phyloP scores from a whole-genome alignment of 257 asterid species.

The Euphrasia confusa region DNA sequence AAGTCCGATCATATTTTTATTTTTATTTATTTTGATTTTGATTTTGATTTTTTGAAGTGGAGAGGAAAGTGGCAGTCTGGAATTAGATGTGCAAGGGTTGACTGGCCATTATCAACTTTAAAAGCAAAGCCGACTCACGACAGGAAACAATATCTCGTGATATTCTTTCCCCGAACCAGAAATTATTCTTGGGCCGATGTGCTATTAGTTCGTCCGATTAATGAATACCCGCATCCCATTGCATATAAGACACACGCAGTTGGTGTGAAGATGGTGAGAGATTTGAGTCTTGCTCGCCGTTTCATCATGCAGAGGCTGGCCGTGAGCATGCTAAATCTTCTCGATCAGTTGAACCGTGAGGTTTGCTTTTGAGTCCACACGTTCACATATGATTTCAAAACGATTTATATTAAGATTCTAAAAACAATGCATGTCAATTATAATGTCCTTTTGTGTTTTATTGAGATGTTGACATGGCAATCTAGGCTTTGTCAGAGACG shows the following conservation, averaged over 20 bases:
- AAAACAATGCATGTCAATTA: background rate
- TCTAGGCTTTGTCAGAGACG: slow-evolving; percentile 73
- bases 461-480: slow-evolving; percentile 26
- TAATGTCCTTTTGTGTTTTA: slow-evolving; percentile 9
- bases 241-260: slow-evolving; percentile 74
- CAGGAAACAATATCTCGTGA: slow-evolving; percentile 84
- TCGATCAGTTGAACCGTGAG: slow-evolving; percentile 83
- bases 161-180: slow-evolving; percentile 92
- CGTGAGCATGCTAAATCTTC: slow-evolving; percentile 68
- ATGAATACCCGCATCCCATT: slow-evolving; percentile 77
- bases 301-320: slow-evolving; percentile 93
- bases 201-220: slow-evolving; percentile 78
- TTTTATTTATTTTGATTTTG: too few relatives aligned
- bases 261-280: slow-evolving; percentile 73
- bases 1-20: too few relatives aligned
- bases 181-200: slow-evolving; percentile 96
- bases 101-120: slow-evolving; percentile 89
- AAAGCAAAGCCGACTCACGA: slow-evolving; percentile 94
- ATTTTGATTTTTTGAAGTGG: slow-evolving; percentile 49
- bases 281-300: slow-evolving; percentile 79
- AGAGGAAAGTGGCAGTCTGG: slow-evolving; percentile 99
- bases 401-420: background rate
- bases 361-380: slow-evolving; percentile 40
- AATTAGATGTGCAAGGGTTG: slow-evolving; percentile 86
- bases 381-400: too few relatives aligned